A percentile compares a stretch with the other conserved stretches of the same genome.
These are phyloP conservation scores for Pichia nanzhaoensis DNA, from an alignment of 805 yeast species.

Conservation along the genomic window DNA sequence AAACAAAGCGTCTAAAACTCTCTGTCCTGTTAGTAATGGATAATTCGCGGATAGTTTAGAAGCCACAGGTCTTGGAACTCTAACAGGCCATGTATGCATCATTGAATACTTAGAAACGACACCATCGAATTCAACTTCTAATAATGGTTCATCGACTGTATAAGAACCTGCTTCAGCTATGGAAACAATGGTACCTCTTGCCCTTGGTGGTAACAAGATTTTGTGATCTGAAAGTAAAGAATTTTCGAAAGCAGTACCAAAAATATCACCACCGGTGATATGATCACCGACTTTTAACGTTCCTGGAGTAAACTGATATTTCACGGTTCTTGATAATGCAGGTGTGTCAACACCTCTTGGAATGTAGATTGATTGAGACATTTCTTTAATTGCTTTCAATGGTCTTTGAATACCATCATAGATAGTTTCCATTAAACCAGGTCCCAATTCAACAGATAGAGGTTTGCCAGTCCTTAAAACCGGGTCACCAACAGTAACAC, in stretches of 20 bases:
- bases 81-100: slow-evolving; percentile 99
- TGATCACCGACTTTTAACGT: slow-evolving; percentile 91
- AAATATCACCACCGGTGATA: slow-evolving; percentile 96
- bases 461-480: slow-evolving; percentile 98
- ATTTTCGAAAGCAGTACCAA: slow-evolving; percentile 90
- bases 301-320: slow-evolving; percentile 80
- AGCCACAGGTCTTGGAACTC: slow-evolving; percentile 98
- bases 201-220: slow-evolving; percentile 94
- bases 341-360: slow-evolving; percentile 99
- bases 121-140: slow-evolving; percentile 95
- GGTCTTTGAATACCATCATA: slow-evolving; percentile 99
- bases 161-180: slow-evolving; percentile 89
- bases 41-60: slow-evolving; percentile 89
- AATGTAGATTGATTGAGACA: slow-evolving; percentile 86
- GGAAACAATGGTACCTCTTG: slow-evolving; percentile 92
- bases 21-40: slow-evolving; percentile 96
- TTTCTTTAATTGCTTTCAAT: slow-evolving; percentile 82
- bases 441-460: slow-evolving; percentile 97
- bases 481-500: slow-evolving; percentile 99
- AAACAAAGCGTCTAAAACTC: slow-evolving; percentile 95
- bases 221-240: slow-evolving; percentile 89
- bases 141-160: slow-evolving; percentile 78
- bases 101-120: slow-evolving; percentile 71
- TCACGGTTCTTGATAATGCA: slow-evolving; percentile 73
- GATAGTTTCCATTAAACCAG: slow-evolving; percentile 98